These are phyloP conservation scores for Licmophora abbreviata DNA, from an alignment of 108 stramenopile species.

Conservation along the genomic window DNA sequence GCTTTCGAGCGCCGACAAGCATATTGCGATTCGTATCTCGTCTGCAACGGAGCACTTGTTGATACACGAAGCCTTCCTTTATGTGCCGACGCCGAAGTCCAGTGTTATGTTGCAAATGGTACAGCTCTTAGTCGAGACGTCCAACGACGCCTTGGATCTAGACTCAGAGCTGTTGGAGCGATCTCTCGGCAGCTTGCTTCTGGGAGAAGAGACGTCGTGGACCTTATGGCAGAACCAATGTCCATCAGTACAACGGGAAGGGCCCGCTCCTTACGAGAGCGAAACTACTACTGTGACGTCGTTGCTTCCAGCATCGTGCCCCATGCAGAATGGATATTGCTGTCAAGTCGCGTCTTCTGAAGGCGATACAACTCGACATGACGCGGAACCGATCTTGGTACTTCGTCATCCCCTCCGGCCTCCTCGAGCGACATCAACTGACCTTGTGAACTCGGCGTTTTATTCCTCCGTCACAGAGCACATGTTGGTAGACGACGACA, in stretches of 20 bases:
- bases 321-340: neutral
- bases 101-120: no score
- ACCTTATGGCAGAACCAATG: neutral
- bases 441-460: neutral
- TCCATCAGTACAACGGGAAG: neutral
- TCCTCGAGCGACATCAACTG: neutral
- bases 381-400: neutral
- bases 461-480: neutral
- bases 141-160: no score
- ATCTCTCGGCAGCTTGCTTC: neutral
- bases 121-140: no score
- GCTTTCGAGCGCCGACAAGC: no score
- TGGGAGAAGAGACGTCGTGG: neutral
- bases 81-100: no score
- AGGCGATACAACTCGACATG: neutral
- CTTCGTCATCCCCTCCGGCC: constrained; percentile 1
- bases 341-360: constrained; percentile 1
- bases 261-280: neutral
- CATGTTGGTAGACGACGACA: neutral
- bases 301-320: neutral
- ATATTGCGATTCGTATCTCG: no score
- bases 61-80: no score
- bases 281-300: neutral
- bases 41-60: no score
- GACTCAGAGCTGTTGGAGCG: neutral